Percentiles rank a stretch among this genome's conserved stretches.
Conservation (phyloP, 1,284 basidiomycete species). For the Meripilus lineatus region DNA sequence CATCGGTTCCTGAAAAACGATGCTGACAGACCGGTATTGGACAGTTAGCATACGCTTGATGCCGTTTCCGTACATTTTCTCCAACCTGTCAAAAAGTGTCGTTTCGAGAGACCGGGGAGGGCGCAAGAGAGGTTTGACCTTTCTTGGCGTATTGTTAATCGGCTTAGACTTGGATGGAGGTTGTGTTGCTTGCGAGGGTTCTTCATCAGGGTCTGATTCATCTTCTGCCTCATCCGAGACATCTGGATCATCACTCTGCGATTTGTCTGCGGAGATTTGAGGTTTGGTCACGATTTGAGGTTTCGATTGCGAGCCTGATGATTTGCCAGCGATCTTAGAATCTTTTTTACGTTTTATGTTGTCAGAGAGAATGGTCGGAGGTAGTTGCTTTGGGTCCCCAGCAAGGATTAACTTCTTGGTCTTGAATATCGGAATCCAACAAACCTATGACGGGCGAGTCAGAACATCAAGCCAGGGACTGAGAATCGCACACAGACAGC, state of each 20-base stretch:
- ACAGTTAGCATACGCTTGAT: conserved; percentile 86
- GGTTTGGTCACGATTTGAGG: background rate
- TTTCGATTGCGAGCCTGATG: conserved; percentile 5
- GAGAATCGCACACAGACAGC: conserved; percentile 49
- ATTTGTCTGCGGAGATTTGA: background rate
- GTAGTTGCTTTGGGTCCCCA: conserved; percentile 88
- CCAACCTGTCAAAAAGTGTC: conserved; percentile 89
- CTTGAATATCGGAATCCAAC: conserved; percentile 95
- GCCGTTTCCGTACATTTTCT: conserved; percentile 77
- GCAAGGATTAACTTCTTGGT: conserved; percentile 85
- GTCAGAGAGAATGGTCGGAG: conserved; percentile 83
- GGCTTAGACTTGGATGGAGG: background rate
- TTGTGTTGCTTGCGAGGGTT: background rate
- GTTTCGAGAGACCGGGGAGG: conserved; percentile 79
- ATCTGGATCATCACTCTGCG: background rate
- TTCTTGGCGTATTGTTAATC: too few species aligned
- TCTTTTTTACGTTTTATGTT: conserved; percentile 31
- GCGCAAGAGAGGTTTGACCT: conserved; percentile 30
- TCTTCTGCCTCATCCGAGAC: background rate
- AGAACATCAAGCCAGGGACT: too few species aligned
- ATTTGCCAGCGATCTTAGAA: conserved; percentile 16
- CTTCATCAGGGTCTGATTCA: background rate
- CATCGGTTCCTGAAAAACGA: background rate
- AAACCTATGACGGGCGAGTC: conserved; percentile 58
- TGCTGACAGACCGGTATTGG: conserved; percentile 71